A percentile compares a stretch with the other conserved stretches of the same genome.
Evolutionary conservation across 2,329 filamentous ascomycete species (phyloP).

Genomic region (Lasiodiplodia theobromae): DNA sequence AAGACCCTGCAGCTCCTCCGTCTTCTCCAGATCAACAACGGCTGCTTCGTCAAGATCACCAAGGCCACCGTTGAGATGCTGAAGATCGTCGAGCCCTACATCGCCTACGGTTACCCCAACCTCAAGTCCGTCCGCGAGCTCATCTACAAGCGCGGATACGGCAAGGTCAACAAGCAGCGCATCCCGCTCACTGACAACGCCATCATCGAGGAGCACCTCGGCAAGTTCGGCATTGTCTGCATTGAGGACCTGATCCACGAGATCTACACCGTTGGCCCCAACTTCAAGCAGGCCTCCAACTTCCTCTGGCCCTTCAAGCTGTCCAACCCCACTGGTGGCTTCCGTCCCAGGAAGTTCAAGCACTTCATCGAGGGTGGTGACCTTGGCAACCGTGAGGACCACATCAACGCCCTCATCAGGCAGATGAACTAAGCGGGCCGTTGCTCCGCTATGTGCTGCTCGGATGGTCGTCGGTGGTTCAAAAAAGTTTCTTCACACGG

Average conservation of each 20-base stretch:
- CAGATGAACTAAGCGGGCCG: conserved; percentile 86
- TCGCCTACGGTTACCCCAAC: conserved; percentile 99
- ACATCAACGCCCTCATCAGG: conserved; percentile 94
- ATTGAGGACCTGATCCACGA: conserved; percentile 99
- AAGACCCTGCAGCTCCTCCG: conserved; percentile 99
- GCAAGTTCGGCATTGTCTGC: conserved; percentile 98
- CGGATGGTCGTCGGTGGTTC: conserved; percentile 13
- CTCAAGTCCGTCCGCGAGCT: conserved; percentile 99
- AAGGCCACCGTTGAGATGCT: conserved; percentile 98
- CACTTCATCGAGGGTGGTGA: conserved; percentile 99
- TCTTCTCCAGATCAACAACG: conserved; percentile 99
- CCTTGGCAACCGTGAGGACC: conserved; percentile 96
- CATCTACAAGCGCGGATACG: conserved; percentile 97
- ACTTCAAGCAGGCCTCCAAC: conserved; percentile 98
- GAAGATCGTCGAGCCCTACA: conserved; percentile 98
- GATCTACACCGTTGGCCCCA: conserved; percentile 97
- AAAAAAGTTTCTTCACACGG: conserved; percentile 27
- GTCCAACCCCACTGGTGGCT: conserved; percentile 95
- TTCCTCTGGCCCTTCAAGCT: conserved; percentile 99
- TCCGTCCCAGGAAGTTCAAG: conserved; percentile 97
- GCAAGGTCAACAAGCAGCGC: conserved; percentile 98
- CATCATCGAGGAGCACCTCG: conserved; percentile 94
- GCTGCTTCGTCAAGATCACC: conserved; percentile 95
- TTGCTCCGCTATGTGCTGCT: conserved; percentile 25
- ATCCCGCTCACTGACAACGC: conserved; percentile 96